Evolutionary conservation across 225 moss, liverwort and hornwort genomes (phyloP).

Genomic region (Pseudoscleropodium purum): DNA sequence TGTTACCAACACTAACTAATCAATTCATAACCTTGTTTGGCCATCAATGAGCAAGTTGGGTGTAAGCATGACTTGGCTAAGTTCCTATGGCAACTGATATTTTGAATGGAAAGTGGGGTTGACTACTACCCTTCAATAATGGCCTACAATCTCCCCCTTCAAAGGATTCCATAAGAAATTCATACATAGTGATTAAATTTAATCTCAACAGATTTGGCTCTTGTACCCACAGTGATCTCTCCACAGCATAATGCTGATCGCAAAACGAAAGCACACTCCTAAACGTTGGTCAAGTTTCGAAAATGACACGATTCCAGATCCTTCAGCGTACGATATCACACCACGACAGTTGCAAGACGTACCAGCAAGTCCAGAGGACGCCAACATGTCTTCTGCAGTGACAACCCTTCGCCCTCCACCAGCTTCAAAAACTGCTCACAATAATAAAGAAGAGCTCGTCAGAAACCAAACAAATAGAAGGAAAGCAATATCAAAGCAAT

Average conservation of each 20-base stretch:
- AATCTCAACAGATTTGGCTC: not conserved
- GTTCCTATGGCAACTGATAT: not conserved
- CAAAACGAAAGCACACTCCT: not conserved
- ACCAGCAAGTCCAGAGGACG: constrained; percentile 77
- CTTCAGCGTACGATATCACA: not conserved
- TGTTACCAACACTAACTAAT: not conserved
- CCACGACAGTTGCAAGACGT: not conserved
- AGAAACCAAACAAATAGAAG: not conserved
- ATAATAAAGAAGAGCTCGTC: not conserved
- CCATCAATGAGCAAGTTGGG: not conserved
- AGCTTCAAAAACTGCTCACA: constrained; percentile 38
- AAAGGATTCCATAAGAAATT: not conserved
- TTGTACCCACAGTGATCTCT: not conserved
- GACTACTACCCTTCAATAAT: not conserved
- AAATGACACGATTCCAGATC: not conserved
- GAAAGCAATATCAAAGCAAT: not conserved
- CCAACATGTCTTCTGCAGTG: constrained; percentile 69
- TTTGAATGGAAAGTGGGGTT: not conserved
- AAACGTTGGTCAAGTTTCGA: not conserved
- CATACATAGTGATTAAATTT: not conserved
- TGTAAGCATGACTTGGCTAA: not conserved
- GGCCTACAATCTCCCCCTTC: not conserved
- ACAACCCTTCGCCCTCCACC: constrained; percentile 63
- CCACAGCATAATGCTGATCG: not conserved
- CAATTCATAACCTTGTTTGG: not conserved